phyloP scores from a whole-genome alignment of 2,329 filamentous ascomycete genomes.

The Monosporascus sp. region DNA sequence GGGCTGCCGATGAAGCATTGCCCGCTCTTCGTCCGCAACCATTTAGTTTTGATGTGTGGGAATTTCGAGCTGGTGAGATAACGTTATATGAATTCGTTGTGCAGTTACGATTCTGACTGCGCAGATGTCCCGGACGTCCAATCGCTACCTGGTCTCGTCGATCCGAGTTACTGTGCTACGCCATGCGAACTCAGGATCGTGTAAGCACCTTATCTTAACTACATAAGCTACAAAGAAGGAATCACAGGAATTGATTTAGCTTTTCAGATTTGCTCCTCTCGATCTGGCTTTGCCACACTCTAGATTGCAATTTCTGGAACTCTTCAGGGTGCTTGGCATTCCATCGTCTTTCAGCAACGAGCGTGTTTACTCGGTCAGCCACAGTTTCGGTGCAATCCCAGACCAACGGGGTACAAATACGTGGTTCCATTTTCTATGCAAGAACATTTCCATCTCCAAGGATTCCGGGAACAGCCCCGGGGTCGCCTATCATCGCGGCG shows the following conservation, averaged over 20 bases:
- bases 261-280: not conserved
- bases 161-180: not conserved
- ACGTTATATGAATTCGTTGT: not conserved
- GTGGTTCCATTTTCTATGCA: conserved; percentile 33
- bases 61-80: not conserved
- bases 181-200: not conserved
- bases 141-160: not conserved
- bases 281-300: conserved; percentile 14
- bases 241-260: too few species aligned
- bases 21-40: not conserved
- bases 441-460: conserved; percentile 21
- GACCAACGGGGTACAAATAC: conserved; percentile 18
- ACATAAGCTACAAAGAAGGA: not conserved
- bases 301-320: conserved; percentile 17
- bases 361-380: conserved; percentile 24
- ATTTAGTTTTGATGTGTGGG: not conserved
- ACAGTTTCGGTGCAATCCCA: conserved; percentile 28
- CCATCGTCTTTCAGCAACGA: conserved; percentile 28
- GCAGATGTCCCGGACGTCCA: not conserved
- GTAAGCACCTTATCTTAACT: not conserved
- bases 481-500: not conserved
- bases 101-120: not conserved
- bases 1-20: not conserved
- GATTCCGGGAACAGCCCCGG: not conserved
- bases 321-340: conserved; percentile 25